Percentiles rank a stretch among this genome's conserved stretches.
These are phyloP conservation scores for Nakataea oryzae DNA, from an alignment of 2,329 filamentous ascomycete species.

Conservation along the genomic window DNA sequence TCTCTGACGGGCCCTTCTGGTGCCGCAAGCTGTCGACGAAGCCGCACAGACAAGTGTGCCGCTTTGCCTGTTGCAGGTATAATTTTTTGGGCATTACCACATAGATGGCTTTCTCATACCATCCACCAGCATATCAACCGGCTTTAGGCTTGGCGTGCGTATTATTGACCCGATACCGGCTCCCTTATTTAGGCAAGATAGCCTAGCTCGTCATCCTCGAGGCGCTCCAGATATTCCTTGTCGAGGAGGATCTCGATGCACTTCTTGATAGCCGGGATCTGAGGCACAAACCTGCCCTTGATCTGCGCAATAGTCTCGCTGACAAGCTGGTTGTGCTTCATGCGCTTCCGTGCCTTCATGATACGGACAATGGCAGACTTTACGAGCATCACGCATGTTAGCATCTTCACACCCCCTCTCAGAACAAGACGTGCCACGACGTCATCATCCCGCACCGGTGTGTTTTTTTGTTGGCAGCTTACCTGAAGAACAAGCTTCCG, in stretches of 20 bases:
- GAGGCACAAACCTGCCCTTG: slow-evolving; percentile 82
- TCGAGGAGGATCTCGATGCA: slow-evolving; percentile 97
- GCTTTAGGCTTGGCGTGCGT: too few species aligned
- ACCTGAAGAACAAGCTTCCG: slow-evolving; percentile 94
- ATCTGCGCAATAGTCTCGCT: slow-evolving; percentile 95
- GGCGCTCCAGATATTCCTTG: slow-evolving; percentile 95
- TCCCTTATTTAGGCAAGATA: slow-evolving; percentile 64
- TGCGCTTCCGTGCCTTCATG: slow-evolving; percentile 98
- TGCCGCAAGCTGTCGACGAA: not conserved
- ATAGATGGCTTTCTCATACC: not conserved
- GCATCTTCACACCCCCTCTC: not conserved
- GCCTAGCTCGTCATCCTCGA: slow-evolving; percentile 88
- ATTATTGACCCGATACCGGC: not conserved
- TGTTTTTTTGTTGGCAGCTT: slow-evolving; percentile 31
- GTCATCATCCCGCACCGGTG: not conserved
- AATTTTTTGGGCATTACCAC: not conserved
- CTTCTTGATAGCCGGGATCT: slow-evolving; percentile 96
- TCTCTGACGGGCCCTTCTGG: not conserved
- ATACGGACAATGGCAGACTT: slow-evolving; percentile 97
- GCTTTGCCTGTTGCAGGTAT: not conserved
- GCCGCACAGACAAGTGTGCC: not conserved
- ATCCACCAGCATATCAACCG: not conserved
- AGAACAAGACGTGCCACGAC: slow-evolving; percentile 3
- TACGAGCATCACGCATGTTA: not conserved
- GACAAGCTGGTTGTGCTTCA: slow-evolving; percentile 94